phyloP scores from a whole-genome alignment of 768 basidiomycete genomes.

The Macrolepiota dolichaula region DNA sequence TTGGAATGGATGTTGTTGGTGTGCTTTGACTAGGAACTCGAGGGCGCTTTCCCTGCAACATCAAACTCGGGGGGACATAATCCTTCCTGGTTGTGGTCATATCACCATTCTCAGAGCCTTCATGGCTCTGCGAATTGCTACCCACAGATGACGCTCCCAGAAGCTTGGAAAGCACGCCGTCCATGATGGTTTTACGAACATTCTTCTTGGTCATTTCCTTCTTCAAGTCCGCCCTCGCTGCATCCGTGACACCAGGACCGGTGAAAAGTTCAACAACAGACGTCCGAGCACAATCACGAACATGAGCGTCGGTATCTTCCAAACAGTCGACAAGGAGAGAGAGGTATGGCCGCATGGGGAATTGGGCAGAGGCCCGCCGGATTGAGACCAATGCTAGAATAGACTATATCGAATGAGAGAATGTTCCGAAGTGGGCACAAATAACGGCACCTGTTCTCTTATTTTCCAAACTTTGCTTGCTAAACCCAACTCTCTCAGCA shows the following conservation, averaged over 20 bases:
- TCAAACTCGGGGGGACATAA: constrained; percentile 75
- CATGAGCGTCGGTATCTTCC: constrained; percentile 88
- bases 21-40: constrained; percentile 32
- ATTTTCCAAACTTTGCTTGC: constrained; percentile 84
- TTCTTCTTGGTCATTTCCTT: constrained; percentile 84
- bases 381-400: constrained; percentile 71
- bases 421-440: neutral
- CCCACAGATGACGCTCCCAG: constrained; percentile 42
- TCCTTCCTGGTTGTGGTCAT: constrained; percentile 40
- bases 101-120: constrained; percentile 62
- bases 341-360: constrained; percentile 82
- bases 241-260: constrained; percentile 76
- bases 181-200: constrained; percentile 85
- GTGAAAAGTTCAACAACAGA: constrained; percentile 85
- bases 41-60: constrained; percentile 53
- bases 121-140: constrained; percentile 45
- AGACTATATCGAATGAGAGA: constrained; percentile 32
- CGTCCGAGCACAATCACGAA: constrained; percentile 81
- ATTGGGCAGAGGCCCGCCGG: constrained; percentile 64
- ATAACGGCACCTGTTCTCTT: constrained; percentile 69
- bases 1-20: constrained; percentile 44
- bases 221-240: constrained; percentile 90
- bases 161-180: constrained; percentile 70
- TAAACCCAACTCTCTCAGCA: constrained; percentile 68
- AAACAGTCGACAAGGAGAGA: constrained; percentile 76